Evolutionary conservation across 495 filamentous ascomycete species (phyloP).

Genomic region (Penicillium steckii): DNA sequence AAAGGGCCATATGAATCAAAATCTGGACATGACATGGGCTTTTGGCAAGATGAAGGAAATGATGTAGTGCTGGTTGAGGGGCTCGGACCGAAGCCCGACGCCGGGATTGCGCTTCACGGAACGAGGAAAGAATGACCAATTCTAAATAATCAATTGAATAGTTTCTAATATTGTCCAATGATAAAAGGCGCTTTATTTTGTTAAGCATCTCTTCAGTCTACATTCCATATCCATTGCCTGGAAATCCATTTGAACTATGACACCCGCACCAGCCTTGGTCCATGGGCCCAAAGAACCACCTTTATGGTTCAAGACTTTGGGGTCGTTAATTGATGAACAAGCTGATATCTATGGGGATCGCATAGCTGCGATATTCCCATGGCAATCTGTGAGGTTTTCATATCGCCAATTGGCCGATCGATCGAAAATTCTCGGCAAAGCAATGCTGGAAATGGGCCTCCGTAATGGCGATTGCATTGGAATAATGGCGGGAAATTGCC

Average conservation of each 20-base stretch:
- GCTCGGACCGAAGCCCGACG: neutral
- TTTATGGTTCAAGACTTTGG: constrained; percentile 16
- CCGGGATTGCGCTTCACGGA: neutral
- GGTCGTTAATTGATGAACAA: constrained; percentile 21
- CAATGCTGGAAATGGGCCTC: constrained; percentile 20
- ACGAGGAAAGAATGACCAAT: neutral
- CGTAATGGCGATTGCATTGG: constrained; percentile 22
- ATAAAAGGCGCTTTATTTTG: neutral
- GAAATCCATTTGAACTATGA: neutral
- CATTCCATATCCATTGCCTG: neutral
- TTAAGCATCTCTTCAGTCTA: neutral
- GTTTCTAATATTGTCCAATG: neutral
- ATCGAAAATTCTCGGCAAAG: constrained; percentile 16
- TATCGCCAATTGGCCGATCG: constrained; percentile 20
- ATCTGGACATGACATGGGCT: neutral
- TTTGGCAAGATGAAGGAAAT: neutral
- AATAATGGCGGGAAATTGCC: constrained; percentile 26
- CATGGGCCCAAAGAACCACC: constrained; percentile 14
- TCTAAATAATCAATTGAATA: neutral
- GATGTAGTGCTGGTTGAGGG: neutral
- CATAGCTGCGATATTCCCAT: constrained; percentile 18
- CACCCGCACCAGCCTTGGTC: constrained; percentile 12
- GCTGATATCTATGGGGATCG: constrained; percentile 4
- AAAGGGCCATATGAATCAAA: neutral
- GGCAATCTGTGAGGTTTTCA: constrained; percentile 17